These are phyloP conservation scores for Sanguinoderma infundibulare DNA, from an alignment of 1,284 basidiomycete species.

Conservation along the genomic window DNA sequence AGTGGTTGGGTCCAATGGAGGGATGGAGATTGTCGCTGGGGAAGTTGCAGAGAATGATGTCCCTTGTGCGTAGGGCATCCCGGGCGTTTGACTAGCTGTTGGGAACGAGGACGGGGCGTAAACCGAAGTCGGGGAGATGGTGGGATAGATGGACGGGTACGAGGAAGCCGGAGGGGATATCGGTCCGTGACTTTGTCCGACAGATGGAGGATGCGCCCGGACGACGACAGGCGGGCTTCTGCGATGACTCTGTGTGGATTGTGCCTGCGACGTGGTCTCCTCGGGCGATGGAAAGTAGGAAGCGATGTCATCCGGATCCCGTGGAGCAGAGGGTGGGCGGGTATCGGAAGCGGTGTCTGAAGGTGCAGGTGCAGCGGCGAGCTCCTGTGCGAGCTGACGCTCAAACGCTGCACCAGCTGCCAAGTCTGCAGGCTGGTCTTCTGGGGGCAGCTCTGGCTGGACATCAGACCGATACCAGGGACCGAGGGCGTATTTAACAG, in stretches of 20 bases:
- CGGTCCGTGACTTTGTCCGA: conserved; percentile 3
- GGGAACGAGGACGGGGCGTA: conserved; percentile 15
- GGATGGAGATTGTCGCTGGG: conserved; percentile 43
- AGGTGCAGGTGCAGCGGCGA: conserved; percentile 4
- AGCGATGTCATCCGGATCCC: conserved; percentile 39
- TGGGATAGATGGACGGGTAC: conserved; percentile 4
- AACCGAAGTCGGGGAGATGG: conserved; percentile 6
- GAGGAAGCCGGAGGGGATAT: conserved; percentile 9
- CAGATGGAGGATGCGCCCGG: conserved; percentile 6
- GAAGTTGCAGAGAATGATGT: conserved; percentile 21
- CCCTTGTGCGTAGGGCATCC: conserved; percentile 23
- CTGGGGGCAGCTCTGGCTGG: neutral
- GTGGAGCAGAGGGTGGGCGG: conserved; percentile 5
- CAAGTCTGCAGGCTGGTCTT: neutral
- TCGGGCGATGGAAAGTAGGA: conserved; percentile 51
- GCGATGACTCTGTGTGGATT: conserved; percentile 16
- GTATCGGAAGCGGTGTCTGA: neutral
- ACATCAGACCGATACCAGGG: conserved; percentile 30
- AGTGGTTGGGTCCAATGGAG: conserved; percentile 63
- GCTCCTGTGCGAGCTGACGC: conserved; percentile 15
- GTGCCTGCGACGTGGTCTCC: conserved; percentile 10
- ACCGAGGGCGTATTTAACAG: conserved; percentile 28
- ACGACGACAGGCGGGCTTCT: conserved; percentile 5
- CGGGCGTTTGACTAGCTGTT: conserved; percentile 5
- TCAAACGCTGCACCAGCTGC: conserved; percentile 3